Evolutionary conservation across 495 filamentous ascomycete species (phyloP), one percentile per base, ranked within the genome.

Genomic region (Xylaria bambusicola): DNA sequence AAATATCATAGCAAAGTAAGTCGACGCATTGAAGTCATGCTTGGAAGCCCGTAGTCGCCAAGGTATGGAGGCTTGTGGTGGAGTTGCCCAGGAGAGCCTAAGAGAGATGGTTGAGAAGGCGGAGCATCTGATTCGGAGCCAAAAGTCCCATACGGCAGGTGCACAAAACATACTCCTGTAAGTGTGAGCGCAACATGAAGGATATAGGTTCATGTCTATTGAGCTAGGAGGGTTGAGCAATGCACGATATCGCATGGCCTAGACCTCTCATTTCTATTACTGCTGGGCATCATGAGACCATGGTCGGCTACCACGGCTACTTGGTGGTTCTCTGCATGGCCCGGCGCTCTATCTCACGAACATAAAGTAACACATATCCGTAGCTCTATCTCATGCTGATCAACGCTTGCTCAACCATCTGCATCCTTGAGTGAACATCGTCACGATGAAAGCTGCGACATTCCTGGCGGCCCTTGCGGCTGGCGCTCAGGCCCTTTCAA

Each of bases 401-500:
- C 12, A 13, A 5, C 29, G 36, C 15, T 26, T 20, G 27, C 41
- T 33, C 18, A 26, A 3, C 15, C 6, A 46, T 29, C 52, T 36
- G 45, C 41, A n/a, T 12, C 17, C 27, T 26, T 2, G 3, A 27
- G 52, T 45, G 18, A 44, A 31, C 36, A 35, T 35, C 20, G 13
- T 50, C 23, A 46, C 18, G 26, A 60, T 60, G 56, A 42, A 36
- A 33, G n/a, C 12, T 6, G 35, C 56, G 27, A 17, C 29, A 6
- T 45, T 51, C n/a, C 27, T 52, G 36, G 23, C 60, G 13, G 45
- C 47, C 33, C 55, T 62, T 10, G 47, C 44, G 36, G 60, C 47
- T 24, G 33, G 51, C 52, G 27, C 40, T 3, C 33, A 38, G 35
- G 70, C 70, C 20, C 64, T 73, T 6, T 54, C 63, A 10, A 58